Evolutionary conservation across 441 rosid species (phyloP).

Genomic region (Gossypium schwendimanii): DNA sequence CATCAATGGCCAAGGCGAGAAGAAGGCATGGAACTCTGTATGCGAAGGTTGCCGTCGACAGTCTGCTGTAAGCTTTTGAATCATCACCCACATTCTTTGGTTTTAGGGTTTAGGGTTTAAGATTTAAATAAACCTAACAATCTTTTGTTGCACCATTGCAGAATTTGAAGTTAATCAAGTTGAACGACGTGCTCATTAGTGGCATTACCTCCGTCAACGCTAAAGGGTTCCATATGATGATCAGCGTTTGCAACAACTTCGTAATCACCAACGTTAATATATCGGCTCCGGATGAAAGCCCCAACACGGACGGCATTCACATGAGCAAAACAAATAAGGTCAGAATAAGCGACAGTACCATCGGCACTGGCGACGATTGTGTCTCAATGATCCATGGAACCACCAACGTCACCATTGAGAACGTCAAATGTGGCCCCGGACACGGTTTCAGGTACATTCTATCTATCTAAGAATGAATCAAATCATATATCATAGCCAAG

Average conservation of each 20-base stretch:
- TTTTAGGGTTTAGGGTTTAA: not conserved
- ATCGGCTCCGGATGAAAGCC: slow-evolving; percentile 41
- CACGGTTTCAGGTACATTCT: slow-evolving; percentile 43
- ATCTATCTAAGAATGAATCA: not conserved
- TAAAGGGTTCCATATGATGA: slow-evolving; percentile 54
- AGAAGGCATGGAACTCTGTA: slow-evolving; percentile 27
- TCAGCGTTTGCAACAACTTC: slow-evolving; percentile 30
- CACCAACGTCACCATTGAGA: slow-evolving; percentile 31
- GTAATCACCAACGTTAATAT: slow-evolving; percentile 24
- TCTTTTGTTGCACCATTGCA: slow-evolving; percentile 15
- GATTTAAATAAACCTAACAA: not conserved
- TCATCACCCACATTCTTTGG: not conserved
- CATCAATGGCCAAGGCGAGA: slow-evolving; percentile 46
- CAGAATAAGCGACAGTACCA: slow-evolving; percentile 21
- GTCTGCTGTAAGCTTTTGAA: slow-evolving; percentile 40
- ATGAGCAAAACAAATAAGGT: slow-evolving; percentile 40
- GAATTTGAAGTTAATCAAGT: slow-evolving; percentile 30
- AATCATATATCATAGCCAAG: no score
- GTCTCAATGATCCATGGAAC: slow-evolving; percentile 46
- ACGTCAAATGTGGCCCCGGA: slow-evolving; percentile 58
- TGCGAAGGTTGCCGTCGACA: slow-evolving; percentile 14
- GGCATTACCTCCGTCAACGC: slow-evolving; percentile 38
- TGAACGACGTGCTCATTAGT: slow-evolving; percentile 22
- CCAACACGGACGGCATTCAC: slow-evolving; percentile 65
- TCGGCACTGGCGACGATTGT: slow-evolving; percentile 62